phyloP scores from a whole-genome alignment of 1,284 basidiomycete species.

The Moniliophthora roreri region DNA sequence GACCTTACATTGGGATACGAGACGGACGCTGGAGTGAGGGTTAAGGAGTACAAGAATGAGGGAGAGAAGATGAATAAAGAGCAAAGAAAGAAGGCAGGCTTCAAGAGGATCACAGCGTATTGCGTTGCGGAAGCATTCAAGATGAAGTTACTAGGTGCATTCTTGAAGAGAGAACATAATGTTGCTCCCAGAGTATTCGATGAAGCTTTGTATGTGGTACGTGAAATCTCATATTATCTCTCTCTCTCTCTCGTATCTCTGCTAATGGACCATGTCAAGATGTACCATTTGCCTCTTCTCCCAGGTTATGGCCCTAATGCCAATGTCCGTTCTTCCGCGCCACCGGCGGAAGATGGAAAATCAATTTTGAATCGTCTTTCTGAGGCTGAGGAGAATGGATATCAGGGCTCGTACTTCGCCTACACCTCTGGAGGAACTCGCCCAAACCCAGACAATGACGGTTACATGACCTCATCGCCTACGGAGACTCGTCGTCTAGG shows the following conservation, averaged over 20 bases:
- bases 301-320: constrained; percentile 88
- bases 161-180: constrained; percentile 92
- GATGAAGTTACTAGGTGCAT: constrained; percentile 79
- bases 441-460: constrained; percentile 35
- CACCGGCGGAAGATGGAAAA: constrained; percentile 57
- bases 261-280: constrained; percentile 39
- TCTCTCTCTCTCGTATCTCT: background rate
- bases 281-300: constrained; percentile 89
- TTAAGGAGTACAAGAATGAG: constrained; percentile 73
- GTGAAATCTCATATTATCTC: constrained; percentile 30
- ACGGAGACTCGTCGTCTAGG: constrained; percentile 26
- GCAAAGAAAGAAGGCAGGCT: constrained; percentile 73
- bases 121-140: constrained; percentile 83
- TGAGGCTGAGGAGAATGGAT: constrained; percentile 88
- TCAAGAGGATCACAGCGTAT: constrained; percentile 82
- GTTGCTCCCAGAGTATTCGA: constrained; percentile 89
- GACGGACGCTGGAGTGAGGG: constrained; percentile 51
- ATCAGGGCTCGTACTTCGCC: constrained; percentile 83
- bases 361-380: constrained; percentile 70
- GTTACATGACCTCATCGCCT: constrained; percentile 55
- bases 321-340: constrained; percentile 81
- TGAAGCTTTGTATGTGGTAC: constrained; percentile 88
- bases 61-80: constrained; percentile 81
- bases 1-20: constrained; percentile 62
- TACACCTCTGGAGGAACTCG: constrained; percentile 30